A percentile compares a stretch with the other conserved stretches of the same genome.
Evolutionary conservation across 164 flowering plant species (phyloP).

Genomic region (Hamamelis virginiana): DNA sequence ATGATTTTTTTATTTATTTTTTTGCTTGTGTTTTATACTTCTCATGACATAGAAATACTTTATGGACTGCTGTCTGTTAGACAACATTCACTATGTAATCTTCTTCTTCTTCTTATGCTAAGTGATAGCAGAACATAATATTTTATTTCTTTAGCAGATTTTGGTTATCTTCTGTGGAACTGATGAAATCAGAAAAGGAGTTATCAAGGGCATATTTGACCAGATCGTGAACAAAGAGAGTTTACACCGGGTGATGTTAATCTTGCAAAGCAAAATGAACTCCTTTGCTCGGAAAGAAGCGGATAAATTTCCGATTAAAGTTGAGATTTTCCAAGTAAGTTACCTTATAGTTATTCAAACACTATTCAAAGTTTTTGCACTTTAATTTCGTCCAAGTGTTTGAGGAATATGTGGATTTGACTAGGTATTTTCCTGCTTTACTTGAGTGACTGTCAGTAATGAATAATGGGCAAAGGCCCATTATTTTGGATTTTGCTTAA

Average conservation of each 20-base stretch:
- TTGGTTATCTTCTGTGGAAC: slow-evolving; percentile 36
- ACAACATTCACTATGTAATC: no score
- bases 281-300: slow-evolving; percentile 29
- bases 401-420: background rate
- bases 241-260: slow-evolving; percentile 28
- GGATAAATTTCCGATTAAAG: slow-evolving; percentile 17
- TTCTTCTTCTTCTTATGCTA: background rate
- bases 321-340: slow-evolving; percentile 33
- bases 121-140: no score
- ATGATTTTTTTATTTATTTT: background rate
- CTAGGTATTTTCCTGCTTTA: background rate
- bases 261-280: slow-evolving; percentile 33
- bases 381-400: background rate
- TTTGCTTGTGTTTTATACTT: no score
- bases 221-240: slow-evolving; percentile 16
- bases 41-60: no score
- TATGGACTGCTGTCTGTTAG: no score
- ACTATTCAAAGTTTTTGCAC: background rate
- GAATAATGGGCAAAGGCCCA: background rate
- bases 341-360: background rate
- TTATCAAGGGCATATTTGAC: slow-evolving; percentile 6
- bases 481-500: background rate
- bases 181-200: slow-evolving; percentile 17
- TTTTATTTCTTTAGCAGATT: slow-evolving; percentile 26
- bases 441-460: background rate